Conservation (phyloP, 768 basidiomycete species). For the Boletus patriciae region DNA sequence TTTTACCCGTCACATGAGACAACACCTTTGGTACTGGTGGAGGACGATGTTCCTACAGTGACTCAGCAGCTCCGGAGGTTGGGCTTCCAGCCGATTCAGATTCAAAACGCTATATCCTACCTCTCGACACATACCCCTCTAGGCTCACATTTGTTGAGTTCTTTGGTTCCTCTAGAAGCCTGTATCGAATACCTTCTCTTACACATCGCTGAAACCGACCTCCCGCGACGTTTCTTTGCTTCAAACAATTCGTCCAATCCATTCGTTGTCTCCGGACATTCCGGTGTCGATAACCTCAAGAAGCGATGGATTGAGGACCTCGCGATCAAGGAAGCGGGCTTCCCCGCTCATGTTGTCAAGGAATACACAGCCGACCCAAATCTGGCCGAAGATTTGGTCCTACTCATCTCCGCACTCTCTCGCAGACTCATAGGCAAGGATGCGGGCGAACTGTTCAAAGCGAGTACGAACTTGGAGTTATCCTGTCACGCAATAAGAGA, state of each 20-base stretch:
- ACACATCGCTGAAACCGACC: constrained; percentile 82
- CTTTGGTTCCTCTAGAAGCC: constrained; percentile 67
- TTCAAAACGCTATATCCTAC: constrained; percentile 52
- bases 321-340: constrained; percentile 81
- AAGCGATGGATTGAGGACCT: constrained; percentile 80
- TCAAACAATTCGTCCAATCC: constrained; percentile 63
- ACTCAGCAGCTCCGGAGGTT: constrained; percentile 56
- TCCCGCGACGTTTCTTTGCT: constrained; percentile 72
- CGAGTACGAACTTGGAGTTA: constrained; percentile 29
- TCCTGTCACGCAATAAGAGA: constrained; percentile 15
- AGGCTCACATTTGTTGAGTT: constrained; percentile 58
- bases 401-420: constrained; percentile 57
- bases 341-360: constrained; percentile 70
- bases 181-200: constrained; percentile 84
- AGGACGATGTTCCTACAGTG: constrained; percentile 45
- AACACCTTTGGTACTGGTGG: constrained; percentile 36
- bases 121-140: constrained; percentile 57
- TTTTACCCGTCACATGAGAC: constrained; percentile 47
- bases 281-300: constrained; percentile 62
- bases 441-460: constrained; percentile 29
- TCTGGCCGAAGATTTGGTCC: constrained; percentile 49
- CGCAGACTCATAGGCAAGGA: constrained; percentile 52
- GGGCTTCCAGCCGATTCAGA: constrained; percentile 63
- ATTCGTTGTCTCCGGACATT: constrained; percentile 65
- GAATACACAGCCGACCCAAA: constrained; percentile 42